Conservation (phyloP, 176 grass and related monocot genomes). For the Bonia amplexicaulis region DNA sequence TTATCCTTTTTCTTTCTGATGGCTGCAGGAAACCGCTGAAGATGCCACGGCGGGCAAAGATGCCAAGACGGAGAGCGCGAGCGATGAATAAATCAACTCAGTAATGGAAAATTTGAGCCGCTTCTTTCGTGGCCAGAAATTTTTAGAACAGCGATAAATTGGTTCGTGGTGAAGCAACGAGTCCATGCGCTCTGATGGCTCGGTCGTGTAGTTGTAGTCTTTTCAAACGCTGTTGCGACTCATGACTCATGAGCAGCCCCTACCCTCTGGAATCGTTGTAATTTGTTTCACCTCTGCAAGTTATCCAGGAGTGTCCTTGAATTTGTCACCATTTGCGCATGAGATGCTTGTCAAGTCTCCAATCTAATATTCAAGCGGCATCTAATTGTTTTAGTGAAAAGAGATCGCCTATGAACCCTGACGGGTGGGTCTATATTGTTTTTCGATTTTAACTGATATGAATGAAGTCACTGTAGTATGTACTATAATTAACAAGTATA, state of each 20-base stretch:
- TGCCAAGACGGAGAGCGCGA: background rate
- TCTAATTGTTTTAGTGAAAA: background rate
- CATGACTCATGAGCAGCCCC: background rate
- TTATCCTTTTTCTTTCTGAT: background rate
- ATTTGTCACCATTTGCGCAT: background rate
- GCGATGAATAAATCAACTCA: background rate
- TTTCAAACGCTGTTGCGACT: background rate
- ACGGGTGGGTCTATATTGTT: no score
- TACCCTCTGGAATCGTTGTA: background rate
- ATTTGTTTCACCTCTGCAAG: background rate
- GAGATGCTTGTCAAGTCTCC: background rate
- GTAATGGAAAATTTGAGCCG: background rate
- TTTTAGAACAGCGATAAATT: background rate
- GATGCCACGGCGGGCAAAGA: background rate
- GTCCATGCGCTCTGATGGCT: conserved; percentile 14
- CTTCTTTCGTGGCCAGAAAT: conserved; percentile 7
- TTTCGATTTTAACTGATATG: no score
- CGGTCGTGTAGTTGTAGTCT: background rate
- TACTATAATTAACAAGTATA: no score
- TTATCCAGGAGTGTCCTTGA: background rate
- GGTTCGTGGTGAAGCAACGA: background rate
- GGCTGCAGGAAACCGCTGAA: conserved; percentile 18
- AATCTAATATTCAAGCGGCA: background rate
- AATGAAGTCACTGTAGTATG: no score
- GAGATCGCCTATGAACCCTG: background rate